Evolutionary conservation across 768 basidiomycete genomes (phyloP), one percentile per base, ranked within the genome.

Genomic region (Clitopilus passeckerianus): DNA sequence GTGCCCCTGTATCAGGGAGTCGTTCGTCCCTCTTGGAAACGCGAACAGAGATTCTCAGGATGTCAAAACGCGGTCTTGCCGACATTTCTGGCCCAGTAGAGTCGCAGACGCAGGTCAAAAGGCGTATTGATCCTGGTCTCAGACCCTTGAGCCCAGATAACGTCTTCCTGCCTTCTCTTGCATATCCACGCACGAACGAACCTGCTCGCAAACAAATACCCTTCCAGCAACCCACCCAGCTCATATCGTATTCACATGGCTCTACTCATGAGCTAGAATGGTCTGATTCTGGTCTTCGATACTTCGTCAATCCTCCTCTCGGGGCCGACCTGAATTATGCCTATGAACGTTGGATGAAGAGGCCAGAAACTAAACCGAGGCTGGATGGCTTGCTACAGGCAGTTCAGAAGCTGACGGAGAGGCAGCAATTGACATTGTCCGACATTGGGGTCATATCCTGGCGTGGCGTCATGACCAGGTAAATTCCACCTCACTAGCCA

Each of bases 381-480:
- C 69, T 93, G 12, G 92, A 93, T 65, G 72, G 79, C 1, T 76
- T 94, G 37, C 74, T 95, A 61, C 77, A 72, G 60, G 90, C 86
- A 0, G 78, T 83, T 64, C 75, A 74, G 54, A 77, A 75, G 55
- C 73, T 77, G 59, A 78, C 77, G 57, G 71, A 68, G 60, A 66
- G 75, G 55, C 71, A 73, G 14, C 46, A 30, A 34, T 56, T 58
- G 33, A 66, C 54, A 15, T 52, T 75, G 18, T 75, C 74, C 23
- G 83, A 81, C 57, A 76, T 88, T 24, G 81, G 78, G 0, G 80
- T 88, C 27, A 77, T 90, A 56, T 75, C 80, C 9, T 95, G 92
- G 92, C 78, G 92, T 66, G 92, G 92, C 10, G 80, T 93, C 56
- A 84, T 93, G 79, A 93, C 93, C 60, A 93, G 86, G 90, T 92